Conservation (phyloP, 805 yeast species). For the Pichia paraexigua region DNA sequence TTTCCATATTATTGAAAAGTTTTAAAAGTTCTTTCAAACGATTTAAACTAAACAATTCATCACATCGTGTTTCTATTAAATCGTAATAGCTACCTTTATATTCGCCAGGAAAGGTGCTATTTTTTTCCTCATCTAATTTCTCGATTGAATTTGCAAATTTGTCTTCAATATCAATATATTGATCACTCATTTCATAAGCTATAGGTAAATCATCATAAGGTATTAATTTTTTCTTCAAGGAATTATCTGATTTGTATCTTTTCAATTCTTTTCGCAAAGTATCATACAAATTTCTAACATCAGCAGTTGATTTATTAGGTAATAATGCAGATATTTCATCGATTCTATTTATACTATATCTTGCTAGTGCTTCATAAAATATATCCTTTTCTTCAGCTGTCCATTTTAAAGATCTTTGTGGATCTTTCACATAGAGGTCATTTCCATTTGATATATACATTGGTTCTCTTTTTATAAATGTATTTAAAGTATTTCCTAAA, state of each 20-base stretch:
- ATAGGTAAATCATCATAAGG: slow-evolving; percentile 41
- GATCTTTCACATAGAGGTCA: slow-evolving; percentile 25
- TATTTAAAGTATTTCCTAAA: background rate
- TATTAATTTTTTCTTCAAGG: slow-evolving; percentile 19
- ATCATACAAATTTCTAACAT: slow-evolving; percentile 39
- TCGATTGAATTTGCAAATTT: slow-evolving; percentile 13
- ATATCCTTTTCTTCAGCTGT: slow-evolving; percentile 37
- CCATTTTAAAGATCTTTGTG: slow-evolving; percentile 30
- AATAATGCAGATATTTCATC: slow-evolving; percentile 34
- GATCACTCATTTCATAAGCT: slow-evolving; percentile 43
- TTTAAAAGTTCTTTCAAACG: background rate
- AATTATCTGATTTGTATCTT: slow-evolving; percentile 19
- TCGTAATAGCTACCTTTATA: background rate
- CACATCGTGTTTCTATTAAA: background rate
- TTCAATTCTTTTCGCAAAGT: slow-evolving; percentile 27
- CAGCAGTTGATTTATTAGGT: slow-evolving; percentile 35
- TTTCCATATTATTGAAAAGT: background rate
- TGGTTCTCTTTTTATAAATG: background rate
- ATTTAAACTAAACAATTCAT: background rate
- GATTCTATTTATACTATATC: slow-evolving; percentile 41
- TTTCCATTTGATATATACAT: background rate
- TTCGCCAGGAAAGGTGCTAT: background rate
- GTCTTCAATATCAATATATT: slow-evolving; percentile 38
- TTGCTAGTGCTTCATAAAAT: slow-evolving; percentile 42
- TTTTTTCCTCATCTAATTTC: background rate